Evolutionary conservation across 805 yeast species (phyloP).

Genomic region (Candida koratica): DNA sequence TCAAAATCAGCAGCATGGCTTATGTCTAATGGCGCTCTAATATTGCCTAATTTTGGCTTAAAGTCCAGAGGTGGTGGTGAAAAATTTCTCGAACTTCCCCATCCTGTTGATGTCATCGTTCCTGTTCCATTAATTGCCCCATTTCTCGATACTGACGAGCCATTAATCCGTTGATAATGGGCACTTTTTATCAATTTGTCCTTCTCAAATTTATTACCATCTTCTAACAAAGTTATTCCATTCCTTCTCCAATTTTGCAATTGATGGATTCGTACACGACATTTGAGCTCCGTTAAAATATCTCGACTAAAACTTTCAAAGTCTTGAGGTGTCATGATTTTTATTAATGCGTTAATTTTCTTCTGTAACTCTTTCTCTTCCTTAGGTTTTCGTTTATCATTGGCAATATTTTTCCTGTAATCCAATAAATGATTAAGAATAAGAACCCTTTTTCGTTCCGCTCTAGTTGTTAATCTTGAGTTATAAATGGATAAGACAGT

Average conservation of each 20-base stretch:
- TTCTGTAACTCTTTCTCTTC: slow-evolving; percentile 84
- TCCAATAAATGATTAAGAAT: slow-evolving; percentile 76
- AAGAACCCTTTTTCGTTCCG: slow-evolving; percentile 84
- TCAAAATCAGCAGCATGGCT: slow-evolving; percentile 79
- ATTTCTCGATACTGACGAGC: slow-evolving; percentile 20
- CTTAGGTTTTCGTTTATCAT: slow-evolving; percentile 80
- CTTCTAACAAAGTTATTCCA: slow-evolving; percentile 81
- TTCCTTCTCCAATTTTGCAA: slow-evolving; percentile 90
- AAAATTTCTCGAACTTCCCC: slow-evolving; percentile 13
- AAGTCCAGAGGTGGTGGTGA: slow-evolving; percentile 42
- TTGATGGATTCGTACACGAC: slow-evolving; percentile 79
- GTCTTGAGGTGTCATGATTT: slow-evolving; percentile 77
- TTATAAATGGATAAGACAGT: slow-evolving; percentile 86
- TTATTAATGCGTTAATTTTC: slow-evolving; percentile 73
- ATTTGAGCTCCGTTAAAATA: slow-evolving; percentile 69
- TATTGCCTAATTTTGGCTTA: slow-evolving; percentile 39
- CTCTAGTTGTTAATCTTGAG: slow-evolving; percentile 83
- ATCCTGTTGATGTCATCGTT: slow-evolving; percentile 5
- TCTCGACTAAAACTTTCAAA: slow-evolving; percentile 72
- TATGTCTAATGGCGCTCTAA: slow-evolving; percentile 60
- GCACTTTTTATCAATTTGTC: slow-evolving; percentile 71
- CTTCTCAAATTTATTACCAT: slow-evolving; percentile 81
- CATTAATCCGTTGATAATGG: slow-evolving; percentile 54
- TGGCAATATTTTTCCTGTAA: slow-evolving; percentile 73
- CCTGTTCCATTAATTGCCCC: slow-evolving; percentile 4